Evolutionary conservation across 495 filamentous ascomycete genomes (phyloP).

Genomic region (Penicillium soppii): DNA sequence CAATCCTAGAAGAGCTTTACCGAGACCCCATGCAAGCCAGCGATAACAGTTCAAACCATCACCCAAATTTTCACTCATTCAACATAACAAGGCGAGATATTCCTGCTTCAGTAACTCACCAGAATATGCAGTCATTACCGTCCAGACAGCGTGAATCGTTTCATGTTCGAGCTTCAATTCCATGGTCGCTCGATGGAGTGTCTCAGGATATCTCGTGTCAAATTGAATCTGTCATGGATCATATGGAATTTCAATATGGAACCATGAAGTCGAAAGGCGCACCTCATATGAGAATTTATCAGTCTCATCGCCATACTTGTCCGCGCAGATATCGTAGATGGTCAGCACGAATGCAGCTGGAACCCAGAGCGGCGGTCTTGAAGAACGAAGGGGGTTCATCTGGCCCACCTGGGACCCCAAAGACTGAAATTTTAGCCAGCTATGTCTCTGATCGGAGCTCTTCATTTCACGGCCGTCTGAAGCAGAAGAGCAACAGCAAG

Average conservation of each 20-base stretch:
- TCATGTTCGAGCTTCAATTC: background rate
- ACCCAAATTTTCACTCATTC: background rate
- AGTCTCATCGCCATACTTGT: background rate
- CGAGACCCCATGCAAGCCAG: background rate
- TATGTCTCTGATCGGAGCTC: slow-evolving; percentile 18
- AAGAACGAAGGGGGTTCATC: slow-evolving; percentile 16
- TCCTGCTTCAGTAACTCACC: background rate
- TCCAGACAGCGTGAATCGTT: background rate
- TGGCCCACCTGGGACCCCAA: slow-evolving; percentile 41
- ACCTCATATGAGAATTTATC: background rate
- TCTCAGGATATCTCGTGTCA: background rate
- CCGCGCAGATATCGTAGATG: slow-evolving; percentile 32
- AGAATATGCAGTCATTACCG: background rate
- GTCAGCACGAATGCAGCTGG: slow-evolving; percentile 40
- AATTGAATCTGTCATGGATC: background rate
- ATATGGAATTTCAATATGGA: background rate
- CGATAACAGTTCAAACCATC: background rate
- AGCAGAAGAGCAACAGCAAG: background rate
- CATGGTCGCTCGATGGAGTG: background rate
- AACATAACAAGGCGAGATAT: background rate
- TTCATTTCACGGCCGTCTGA: background rate
- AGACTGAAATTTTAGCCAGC: slow-evolving; percentile 27
- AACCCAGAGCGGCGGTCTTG: slow-evolving; percentile 9
- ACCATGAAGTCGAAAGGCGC: background rate
- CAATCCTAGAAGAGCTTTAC: slow-evolving; percentile 1